Percentiles rank a stretch among this genome's conserved stretches.
Evolutionary conservation across 306 rosid species (phyloP).

Genomic region (Quercus alba): DNA sequence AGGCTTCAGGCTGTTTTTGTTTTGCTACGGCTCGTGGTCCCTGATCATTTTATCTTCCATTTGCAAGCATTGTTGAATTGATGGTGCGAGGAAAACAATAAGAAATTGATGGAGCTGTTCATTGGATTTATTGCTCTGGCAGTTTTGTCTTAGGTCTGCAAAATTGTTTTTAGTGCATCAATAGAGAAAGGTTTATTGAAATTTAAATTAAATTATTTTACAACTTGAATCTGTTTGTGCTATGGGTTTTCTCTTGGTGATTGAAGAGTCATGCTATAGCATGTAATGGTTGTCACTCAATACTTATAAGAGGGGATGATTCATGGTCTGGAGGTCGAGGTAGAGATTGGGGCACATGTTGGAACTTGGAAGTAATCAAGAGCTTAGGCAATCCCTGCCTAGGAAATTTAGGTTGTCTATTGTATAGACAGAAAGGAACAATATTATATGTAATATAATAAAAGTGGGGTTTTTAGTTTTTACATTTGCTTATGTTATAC

Average conservation of each 20-base stretch:
- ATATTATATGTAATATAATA: not conserved
- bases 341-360: not conserved
- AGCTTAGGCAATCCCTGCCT: not conserved
- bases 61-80: not conserved
- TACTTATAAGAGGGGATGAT: not conserved
- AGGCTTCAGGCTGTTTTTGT: constrained; percentile 43
- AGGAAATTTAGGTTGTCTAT: not conserved
- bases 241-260: not conserved
- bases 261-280: not conserved
- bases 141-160: not conserved
- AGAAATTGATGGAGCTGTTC: not conserved
- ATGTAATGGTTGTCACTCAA: not conserved
- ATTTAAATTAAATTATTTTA: not conserved
- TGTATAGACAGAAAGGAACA: not conserved
- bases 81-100: not conserved
- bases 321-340: not conserved
- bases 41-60: constrained; percentile 9
- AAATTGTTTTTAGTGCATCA: not conserved
- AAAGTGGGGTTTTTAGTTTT: too few species aligned
- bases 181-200: not conserved
- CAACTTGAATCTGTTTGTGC: not conserved
- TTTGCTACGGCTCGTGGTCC: constrained; percentile 54
- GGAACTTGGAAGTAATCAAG: not conserved
- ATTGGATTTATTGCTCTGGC: not conserved
- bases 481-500: too few species aligned